phyloP scores from a whole-genome alignment of 306 rosid genomes.

The Vigna reflexopilosa region DNA sequence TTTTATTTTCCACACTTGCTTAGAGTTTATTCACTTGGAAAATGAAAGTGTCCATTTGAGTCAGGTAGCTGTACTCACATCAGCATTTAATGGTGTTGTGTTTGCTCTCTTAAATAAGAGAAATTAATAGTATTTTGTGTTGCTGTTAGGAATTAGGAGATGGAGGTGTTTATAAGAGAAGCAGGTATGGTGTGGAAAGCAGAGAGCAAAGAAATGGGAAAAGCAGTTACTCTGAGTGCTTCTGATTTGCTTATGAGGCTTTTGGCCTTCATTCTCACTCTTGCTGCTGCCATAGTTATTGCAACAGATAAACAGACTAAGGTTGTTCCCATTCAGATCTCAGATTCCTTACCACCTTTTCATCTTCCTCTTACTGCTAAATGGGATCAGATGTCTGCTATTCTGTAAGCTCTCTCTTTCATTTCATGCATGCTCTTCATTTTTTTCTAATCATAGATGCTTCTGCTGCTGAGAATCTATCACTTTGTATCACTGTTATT shows the following conservation, averaged over 20 bases:
- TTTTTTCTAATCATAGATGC: too few relatives aligned
- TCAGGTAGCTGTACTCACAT: too few relatives aligned
- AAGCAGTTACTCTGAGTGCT: not conserved
- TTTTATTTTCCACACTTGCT: too few relatives aligned
- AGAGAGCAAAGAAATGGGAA: conserved; percentile 41
- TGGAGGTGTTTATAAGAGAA: conserved; percentile 48
- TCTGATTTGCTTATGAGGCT: conserved; percentile 61
- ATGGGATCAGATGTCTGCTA: conserved; percentile 74
- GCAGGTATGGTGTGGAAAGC: not conserved
- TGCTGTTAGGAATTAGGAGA: not conserved
- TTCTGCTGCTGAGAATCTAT: too few relatives aligned
- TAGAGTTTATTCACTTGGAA: too few relatives aligned
- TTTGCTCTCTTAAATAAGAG: not conserved
- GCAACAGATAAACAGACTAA: conserved; percentile 61
- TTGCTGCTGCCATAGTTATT: conserved; percentile 62
- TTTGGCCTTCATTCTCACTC: conserved; percentile 55
- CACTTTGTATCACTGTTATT: too few relatives aligned
- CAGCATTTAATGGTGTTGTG: too few relatives aligned
- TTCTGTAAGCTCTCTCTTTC: conserved; percentile 55
- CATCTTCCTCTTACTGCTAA: conserved; percentile 64
- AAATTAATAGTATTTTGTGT: too few relatives aligned
- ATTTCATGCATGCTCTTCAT: too few relatives aligned
- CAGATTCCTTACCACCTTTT: conserved; percentile 57
- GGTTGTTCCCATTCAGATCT: conserved; percentile 44
- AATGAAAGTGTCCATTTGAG: too few relatives aligned